Evolutionary conservation across 179 eudicot species (phyloP).

Genomic region (Nepenthes alata): DNA sequence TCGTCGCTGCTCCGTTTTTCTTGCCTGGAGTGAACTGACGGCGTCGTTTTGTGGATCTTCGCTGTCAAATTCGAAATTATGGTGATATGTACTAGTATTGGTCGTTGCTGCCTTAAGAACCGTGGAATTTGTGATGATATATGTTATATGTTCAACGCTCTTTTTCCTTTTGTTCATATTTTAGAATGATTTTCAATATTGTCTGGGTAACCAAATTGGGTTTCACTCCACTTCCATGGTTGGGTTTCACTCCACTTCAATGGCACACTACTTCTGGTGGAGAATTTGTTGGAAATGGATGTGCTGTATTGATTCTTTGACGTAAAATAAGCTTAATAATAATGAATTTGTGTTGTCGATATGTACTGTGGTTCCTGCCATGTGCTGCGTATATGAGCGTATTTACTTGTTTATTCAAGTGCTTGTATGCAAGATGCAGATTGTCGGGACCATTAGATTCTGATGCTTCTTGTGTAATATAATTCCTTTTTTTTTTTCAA

Average conservation of each 20-base stretch:
- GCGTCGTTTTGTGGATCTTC: too few species aligned
- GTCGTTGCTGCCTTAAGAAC: too few species aligned
- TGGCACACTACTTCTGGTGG: constrained; percentile 13
- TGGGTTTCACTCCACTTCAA: neutral
- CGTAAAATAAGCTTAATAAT: constrained; percentile 2
- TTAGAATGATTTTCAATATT: too few species aligned
- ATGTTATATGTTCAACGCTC: too few species aligned
- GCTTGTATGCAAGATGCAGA: constrained; percentile 11
- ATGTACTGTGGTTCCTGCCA: constrained; percentile 12
- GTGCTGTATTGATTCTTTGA: constrained; percentile 9
- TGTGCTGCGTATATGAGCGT: constrained; percentile 7
- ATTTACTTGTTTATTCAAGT: constrained; percentile 9
- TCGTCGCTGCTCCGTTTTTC: too few species aligned
- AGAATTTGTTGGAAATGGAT: constrained; percentile 19
- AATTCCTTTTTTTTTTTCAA: constrained; percentile 9
- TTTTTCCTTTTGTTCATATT: too few species aligned
- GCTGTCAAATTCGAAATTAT: too few species aligned
- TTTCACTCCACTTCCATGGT: neutral
- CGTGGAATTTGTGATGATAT: too few species aligned
- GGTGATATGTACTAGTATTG: too few species aligned
- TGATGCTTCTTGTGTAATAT: constrained; percentile 36
- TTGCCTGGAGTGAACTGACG: too few species aligned
- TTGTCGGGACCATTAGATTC: constrained; percentile 38
- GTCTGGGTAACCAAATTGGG: neutral
- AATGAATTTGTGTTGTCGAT: neutral